Base-by-base conservation (phyloP, 306 rosid genomes). In the Acmispon strigosus region DNA sequence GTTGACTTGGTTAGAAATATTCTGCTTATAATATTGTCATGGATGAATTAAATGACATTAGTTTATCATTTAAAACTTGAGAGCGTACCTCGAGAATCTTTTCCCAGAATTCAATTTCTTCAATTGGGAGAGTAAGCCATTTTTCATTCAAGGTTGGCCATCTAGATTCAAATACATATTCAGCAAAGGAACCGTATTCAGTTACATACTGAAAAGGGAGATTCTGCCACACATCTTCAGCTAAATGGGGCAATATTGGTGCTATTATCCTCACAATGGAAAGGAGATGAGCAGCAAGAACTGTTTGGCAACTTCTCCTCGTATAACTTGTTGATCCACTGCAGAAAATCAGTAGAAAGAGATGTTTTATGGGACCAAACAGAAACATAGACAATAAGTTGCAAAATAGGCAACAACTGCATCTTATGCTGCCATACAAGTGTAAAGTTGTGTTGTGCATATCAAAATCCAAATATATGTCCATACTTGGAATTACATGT, bases 141-240 rank as follows among this genome's bases (percentile, higher is more conserved):
- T 76, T 89, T 72, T 86, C 83, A 57, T 91, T 94, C 67, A 72
- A 78, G 58, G 88, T 60, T 14, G 99, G 97, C 99, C 99, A 94
- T 80, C 88, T 83, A 69, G 96, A 89, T 81, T 94, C 97, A 12
- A 94, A 94, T 72, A 91, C 91, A 82, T 81, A 94, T 81, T 86
- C 85, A 24, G 96, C 88, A 72, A 84, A 50, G 41, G 92, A 87
- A 80, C 99, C 96, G 53, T 87, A 84, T 68, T 85, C 84, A 0
- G 76, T 82, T 16, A 60, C 65, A 71, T 80, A 84, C 70, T 80
- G 86, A 80, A 94, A 94, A 44, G 99, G 97, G 66, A 94, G 95
- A 78, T 94, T 94, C 80, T 89, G 99, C 97, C 99, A 94, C 54
- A 83, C 95, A 80, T 94, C 99, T 84, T 94, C 99, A 17, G 99